Conservation (phyloP, 768 basidiomycete genomes). For the Dacryopinax spathularia region DNA sequence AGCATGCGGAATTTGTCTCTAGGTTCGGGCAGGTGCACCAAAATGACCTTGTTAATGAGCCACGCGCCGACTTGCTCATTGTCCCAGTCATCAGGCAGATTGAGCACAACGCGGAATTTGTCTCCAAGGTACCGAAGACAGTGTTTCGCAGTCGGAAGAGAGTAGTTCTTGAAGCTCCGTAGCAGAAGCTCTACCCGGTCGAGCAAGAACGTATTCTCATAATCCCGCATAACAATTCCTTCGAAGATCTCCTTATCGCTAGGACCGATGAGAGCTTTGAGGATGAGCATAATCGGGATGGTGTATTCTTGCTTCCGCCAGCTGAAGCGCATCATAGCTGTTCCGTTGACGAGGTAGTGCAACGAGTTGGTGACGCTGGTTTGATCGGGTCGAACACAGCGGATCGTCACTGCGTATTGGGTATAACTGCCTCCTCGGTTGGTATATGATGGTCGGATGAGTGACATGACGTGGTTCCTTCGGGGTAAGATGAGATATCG, state of each 20-base stretch:
- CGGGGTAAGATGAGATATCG: conserved; percentile 94
- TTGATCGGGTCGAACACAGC: conserved; percentile 87
- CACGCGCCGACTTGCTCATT: conserved; percentile 67
- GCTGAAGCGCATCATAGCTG: conserved; percentile 89
- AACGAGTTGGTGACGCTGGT: conserved; percentile 86
- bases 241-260: conserved; percentile 96
- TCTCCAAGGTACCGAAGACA: conserved; percentile 91
- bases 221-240: conserved; percentile 90
- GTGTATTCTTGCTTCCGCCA: conserved; percentile 98
- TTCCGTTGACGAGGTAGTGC: conserved; percentile 95
- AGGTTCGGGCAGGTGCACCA: conserved; percentile 76
- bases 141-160: conserved; percentile 71
- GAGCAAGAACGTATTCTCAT: conserved; percentile 91
- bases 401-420: conserved; percentile 84
- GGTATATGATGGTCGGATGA: conserved; percentile 77
- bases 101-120: conserved; percentile 87
- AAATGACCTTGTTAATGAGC: conserved; percentile 69
- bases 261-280: conserved; percentile 82
- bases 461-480: conserved; percentile 85
- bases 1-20: conserved; percentile 92
- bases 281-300: conserved; percentile 89
- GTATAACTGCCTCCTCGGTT: conserved; percentile 94
- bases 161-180: conserved; percentile 89
- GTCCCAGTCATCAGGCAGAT: conserved; percentile 84
- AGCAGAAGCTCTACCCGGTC: conserved; percentile 91